Evolutionary conservation across 148 eudicot genomes (phyloP).

Genomic region (Linanthus parryae): DNA sequence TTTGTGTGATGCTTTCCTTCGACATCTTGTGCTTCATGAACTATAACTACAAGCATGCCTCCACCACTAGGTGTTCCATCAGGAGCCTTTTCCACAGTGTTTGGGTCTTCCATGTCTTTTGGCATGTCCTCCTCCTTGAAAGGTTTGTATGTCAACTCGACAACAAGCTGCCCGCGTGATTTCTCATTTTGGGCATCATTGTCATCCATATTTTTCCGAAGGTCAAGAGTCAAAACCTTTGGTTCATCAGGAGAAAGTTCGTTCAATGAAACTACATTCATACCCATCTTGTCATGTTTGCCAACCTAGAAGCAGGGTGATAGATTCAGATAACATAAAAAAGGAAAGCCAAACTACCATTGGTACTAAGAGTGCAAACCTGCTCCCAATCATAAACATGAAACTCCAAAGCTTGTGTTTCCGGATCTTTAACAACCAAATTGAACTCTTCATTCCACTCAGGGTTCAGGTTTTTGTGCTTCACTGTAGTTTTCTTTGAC

Average conservation of each 20-base stretch:
- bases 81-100: conserved; percentile 44
- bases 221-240: conserved; percentile 46
- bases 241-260: conserved; percentile 72
- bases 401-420: conserved; percentile 55
- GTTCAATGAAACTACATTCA: conserved; percentile 60
- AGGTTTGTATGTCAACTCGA: conserved; percentile 70
- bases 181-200: conserved; percentile 76
- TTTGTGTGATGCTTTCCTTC: conserved; percentile 94
- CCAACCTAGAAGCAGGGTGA: conserved; percentile 46
- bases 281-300: conserved; percentile 84
- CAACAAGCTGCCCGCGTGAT: conserved; percentile 64
- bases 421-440: conserved; percentile 68
- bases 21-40: conserved; percentile 78
- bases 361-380: conserved; percentile 34
- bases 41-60: conserved; percentile 58
- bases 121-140: conserved; percentile 56
- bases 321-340: neutral
- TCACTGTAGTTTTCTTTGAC: conserved; percentile 81
- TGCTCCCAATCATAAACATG: conserved; percentile 86
- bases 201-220: conserved; percentile 53
- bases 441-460: conserved; percentile 92
- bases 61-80: conserved; percentile 84
- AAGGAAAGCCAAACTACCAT: neutral
- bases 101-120: conserved; percentile 31
- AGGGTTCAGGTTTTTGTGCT: conserved; percentile 83